Evolutionary conservation across 2,329 filamentous ascomycete genomes (phyloP).

Genomic region (Penicillium expansum): DNA sequence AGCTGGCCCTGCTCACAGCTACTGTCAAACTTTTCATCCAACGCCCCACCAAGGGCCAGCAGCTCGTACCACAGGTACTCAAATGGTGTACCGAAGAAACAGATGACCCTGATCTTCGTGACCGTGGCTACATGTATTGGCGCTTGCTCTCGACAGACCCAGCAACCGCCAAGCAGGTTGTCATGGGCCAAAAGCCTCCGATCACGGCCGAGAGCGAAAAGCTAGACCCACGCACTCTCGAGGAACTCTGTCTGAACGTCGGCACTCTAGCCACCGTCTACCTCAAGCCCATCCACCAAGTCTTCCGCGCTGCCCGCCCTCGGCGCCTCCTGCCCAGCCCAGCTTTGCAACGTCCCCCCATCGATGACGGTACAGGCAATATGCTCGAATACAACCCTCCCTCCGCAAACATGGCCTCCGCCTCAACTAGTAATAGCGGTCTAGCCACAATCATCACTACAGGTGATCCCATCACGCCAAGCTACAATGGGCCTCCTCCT

Average conservation of each 20-base stretch:
- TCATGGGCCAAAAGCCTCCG: conserved; percentile 96
- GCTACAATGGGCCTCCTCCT: conserved; percentile 27
- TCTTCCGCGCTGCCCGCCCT: conserved; percentile 85
- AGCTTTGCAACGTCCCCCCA: conserved; percentile 70
- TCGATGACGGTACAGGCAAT: conserved; percentile 36
- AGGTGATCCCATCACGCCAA: conserved; percentile 28
- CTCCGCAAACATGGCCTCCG: conserved; percentile 29
- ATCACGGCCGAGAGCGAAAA: conserved; percentile 97
- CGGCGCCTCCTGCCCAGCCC: conserved; percentile 77
- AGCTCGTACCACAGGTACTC: conserved; percentile 87
- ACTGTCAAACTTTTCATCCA: conserved; percentile 99
- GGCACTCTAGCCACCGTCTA: conserved; percentile 96
- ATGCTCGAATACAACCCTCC: conserved; percentile 39
- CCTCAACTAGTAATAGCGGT: conserved; percentile 29
- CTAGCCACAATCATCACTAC: conserved; percentile 32
- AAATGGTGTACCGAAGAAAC: conserved; percentile 99
- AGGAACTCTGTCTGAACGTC: conserved; percentile 96
- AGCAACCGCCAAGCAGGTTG: conserved; percentile 76
- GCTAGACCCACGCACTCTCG: conserved; percentile 82
- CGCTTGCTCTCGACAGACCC: conserved; percentile 90
- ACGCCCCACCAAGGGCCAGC: conserved; percentile 87
- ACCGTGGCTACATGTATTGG: conserved; percentile 99
- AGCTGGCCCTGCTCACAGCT: conserved; percentile 88
- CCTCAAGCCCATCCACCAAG: conserved; percentile 93
- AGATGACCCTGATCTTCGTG: conserved; percentile 95